Conservation (phyloP, 495 filamentous ascomycete species). For the Neurospora hispaniola region DNA sequence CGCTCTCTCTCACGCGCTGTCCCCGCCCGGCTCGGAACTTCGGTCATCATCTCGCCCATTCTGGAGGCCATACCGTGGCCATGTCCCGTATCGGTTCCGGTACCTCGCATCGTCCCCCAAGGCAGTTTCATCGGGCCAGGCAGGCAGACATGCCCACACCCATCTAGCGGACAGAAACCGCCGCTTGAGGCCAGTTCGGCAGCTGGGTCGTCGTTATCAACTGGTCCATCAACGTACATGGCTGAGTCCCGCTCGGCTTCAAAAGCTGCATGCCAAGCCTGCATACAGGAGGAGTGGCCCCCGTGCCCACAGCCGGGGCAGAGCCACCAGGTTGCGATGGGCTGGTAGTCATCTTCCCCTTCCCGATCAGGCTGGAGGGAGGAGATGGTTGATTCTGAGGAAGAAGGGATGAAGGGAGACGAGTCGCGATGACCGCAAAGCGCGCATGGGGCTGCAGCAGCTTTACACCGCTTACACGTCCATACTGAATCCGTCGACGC, state of each 20-base stretch:
- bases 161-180: constrained; percentile 63
- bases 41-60: constrained; percentile 28
- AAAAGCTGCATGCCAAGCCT: constrained; percentile 47
- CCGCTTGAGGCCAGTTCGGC: constrained; percentile 42
- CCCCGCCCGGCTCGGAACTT: constrained; percentile 29
- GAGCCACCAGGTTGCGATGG: constrained; percentile 48
- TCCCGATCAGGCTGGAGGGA: neutral
- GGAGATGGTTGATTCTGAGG: neutral
- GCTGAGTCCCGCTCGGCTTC: constrained; percentile 4
- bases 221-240: constrained; percentile 1
- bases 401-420: constrained; percentile 9
- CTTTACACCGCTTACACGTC: constrained; percentile 37
- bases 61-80: constrained; percentile 37
- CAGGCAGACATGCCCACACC: constrained; percentile 63
- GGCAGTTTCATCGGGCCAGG: constrained; percentile 37
- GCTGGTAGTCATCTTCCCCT: constrained; percentile 7
- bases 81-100: neutral
- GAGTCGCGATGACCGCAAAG: constrained; percentile 33
- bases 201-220: constrained; percentile 4
- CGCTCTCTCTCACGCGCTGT: constrained; percentile 21
- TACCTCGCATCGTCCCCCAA: neutral
- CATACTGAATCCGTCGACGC: constrained; percentile 27
- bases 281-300: constrained; percentile 59
- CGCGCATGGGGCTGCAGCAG: constrained; percentile 32
- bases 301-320: constrained; percentile 69